Percentiles rank a stretch among this genome's conserved stretches.
phyloP scores from a whole-genome alignment of 2,329 filamentous ascomycete genomes.

The Dactylellina sp. region DNA sequence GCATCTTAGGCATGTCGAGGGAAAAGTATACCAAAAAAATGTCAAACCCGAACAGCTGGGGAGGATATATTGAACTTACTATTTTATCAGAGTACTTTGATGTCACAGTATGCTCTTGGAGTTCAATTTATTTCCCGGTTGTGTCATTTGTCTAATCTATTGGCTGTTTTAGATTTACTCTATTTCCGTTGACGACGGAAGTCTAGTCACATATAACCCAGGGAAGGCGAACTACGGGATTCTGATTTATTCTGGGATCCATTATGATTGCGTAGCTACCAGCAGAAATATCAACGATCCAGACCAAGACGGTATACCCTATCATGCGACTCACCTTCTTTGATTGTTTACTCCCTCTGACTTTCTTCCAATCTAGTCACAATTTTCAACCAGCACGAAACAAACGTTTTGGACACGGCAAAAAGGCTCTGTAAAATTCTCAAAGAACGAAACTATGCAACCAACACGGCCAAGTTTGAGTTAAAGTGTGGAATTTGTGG shows the following conservation, averaged over 20 bases:
- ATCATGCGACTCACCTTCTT: not conserved
- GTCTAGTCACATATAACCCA: conserved; percentile 70
- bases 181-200: conserved; percentile 65
- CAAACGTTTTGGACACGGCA: conserved; percentile 78
- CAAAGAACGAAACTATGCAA: conserved; percentile 82
- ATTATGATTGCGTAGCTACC: conserved; percentile 85
- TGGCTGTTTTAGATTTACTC: conserved; percentile 58
- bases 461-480: conserved; percentile 83
- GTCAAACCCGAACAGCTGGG: conserved; percentile 83
- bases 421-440: conserved; percentile 75
- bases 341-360: not conserved
- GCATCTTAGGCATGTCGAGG: conserved; percentile 34
- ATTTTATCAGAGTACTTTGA: conserved; percentile 87
- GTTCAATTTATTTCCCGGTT: not conserved
- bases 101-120: conserved; percentile 77
- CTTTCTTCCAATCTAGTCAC: conserved; percentile 58
- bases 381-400: conserved; percentile 69
- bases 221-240: conserved; percentile 75
- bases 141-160: conserved; percentile 16
- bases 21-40: conserved; percentile 84
- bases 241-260: conserved; percentile 89
- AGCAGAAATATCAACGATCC: conserved; percentile 71
- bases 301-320: conserved; percentile 74
- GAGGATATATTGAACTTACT: conserved; percentile 87
- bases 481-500: conserved; percentile 81